These are phyloP conservation scores for Wallacemonas sp. DNA, from an alignment of 208 protist species.

Conservation along the genomic window DNA sequence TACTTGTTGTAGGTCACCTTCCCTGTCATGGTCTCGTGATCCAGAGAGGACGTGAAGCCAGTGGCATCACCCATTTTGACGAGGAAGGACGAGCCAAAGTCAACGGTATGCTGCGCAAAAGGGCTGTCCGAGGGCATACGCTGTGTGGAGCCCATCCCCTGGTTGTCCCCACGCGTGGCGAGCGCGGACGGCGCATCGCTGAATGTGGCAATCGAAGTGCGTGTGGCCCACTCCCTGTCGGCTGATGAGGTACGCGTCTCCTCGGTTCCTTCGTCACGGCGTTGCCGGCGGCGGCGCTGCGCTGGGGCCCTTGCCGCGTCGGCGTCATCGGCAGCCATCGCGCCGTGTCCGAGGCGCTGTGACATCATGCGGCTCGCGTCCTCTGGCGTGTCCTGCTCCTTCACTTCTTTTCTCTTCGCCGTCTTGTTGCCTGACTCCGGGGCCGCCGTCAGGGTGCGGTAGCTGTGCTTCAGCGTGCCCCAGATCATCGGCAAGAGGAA, in stretches of 20 bases:
- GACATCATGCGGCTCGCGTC: not conserved
- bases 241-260: not conserved
- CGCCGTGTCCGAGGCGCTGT: not conserved
- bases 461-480: conserved; percentile 25
- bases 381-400: not conserved
- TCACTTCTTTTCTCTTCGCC: not conserved
- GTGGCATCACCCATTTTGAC: conserved; percentile 82
- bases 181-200: not conserved
- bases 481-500: conserved; percentile 46
- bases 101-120: conserved; percentile 13
- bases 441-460: not conserved
- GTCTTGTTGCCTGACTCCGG: not conserved
- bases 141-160: not conserved
- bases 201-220: not conserved
- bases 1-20: conserved; percentile 17
- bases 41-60: conserved; percentile 67
- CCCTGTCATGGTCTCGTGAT: conserved; percentile 44
- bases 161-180: not conserved
- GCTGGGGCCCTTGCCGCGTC: not conserved
- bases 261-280: not conserved
- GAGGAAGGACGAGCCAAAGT: conserved; percentile 71
- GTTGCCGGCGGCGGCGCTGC: not conserved
- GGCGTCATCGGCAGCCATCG: not conserved
- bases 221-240: not conserved
- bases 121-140: not conserved